Percentiles rank a stretch among this genome's conserved stretches.
These are phyloP conservation scores for Fusarium duplospermum DNA, from an alignment of 2,329 filamentous ascomycete species.

Conservation along the genomic window DNA sequence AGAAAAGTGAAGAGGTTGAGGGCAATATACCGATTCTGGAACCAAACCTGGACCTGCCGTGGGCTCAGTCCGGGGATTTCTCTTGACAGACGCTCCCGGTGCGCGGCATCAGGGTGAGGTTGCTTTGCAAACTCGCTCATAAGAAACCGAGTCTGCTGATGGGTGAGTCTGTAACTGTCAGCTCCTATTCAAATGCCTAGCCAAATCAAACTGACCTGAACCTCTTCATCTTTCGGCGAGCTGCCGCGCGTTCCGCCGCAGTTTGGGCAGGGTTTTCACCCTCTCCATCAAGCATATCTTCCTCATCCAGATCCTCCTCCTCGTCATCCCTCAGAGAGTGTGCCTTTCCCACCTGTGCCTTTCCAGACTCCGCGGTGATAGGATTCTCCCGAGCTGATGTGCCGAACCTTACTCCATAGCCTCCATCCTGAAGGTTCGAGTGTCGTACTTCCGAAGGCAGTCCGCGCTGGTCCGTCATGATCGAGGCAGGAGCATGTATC, in stretches of 20 bases:
- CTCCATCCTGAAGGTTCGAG: conserved; percentile 9
- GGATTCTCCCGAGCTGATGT: not conserved
- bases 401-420: conserved; percentile 16
- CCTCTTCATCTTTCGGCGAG: conserved; percentile 78
- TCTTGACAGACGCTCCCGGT: conserved; percentile 85
- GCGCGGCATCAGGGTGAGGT: conserved; percentile 91
- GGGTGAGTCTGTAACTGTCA: conserved; percentile 77
- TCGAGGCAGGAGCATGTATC: conserved; percentile 11
- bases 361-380: not conserved
- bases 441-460: conserved; percentile 12
- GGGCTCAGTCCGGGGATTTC: conserved; percentile 94
- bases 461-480: conserved; percentile 8
- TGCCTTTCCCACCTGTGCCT: conserved; percentile 51
- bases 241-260: conserved; percentile 67
- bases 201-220: conserved; percentile 70
- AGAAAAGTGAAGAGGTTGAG: not conserved
- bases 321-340: conserved; percentile 59
- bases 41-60: conserved; percentile 97
- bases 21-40: conserved; percentile 86
- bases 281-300: conserved; percentile 64
- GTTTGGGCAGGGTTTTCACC: conserved; percentile 57
- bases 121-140: conserved; percentile 98
- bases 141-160: conserved; percentile 95
- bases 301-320: conserved; percentile 66
- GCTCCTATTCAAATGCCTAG: conserved; percentile 28